Base-by-base conservation (phyloP, 495 filamentous ascomycete species). In the Penicillium maclennaniae region DNA sequence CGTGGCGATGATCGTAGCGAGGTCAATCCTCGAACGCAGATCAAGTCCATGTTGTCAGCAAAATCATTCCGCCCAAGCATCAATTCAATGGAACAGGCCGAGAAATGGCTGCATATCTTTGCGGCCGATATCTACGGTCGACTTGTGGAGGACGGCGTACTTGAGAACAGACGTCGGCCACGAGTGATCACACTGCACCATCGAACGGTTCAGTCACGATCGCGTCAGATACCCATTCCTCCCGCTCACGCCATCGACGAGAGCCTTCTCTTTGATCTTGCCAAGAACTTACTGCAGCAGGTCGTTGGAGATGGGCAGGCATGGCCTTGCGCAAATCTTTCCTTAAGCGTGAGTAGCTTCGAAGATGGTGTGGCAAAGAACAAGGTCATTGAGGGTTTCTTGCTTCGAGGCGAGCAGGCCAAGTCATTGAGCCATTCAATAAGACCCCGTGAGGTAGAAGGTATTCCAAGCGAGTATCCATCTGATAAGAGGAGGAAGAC, bases 41-140 rank as follows among this genome's bases (percentile, higher is more conserved):
- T 96, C 66, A 97, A 97, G 63, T 92, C 87, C 19, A 98, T 98
- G 93, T 79, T 97, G n/a, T 95, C 89, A 2, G 92, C 93, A 41
- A 98, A 98, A 63, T 93, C 91, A 0, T 98, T 98, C 58, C 81
- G 91, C 6, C 93, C 93, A 1, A 84, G 77, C 54, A 89, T 98
- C 62, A 88, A 83, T 57, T 83, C 75, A 14, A 67, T 80, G n/a
- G 91, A 93, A 21, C 89, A 95, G 67, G 95, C 85, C 2, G 76
- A 81, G 7, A 87, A 84, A 60, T 98, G 93, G 93, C 74, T 98
- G 42, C 78, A 84, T 15, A 96, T 98, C 49, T 97, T 98, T 68
- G 86, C 84, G 14, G 90, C 91, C 1, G 93, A 98, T 64, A 95
- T 98, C 46, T 92, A 87, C 71, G 85, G 86, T 19, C 83, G 93